phyloP scores from a whole-genome alignment of 257 asterid species.

The Thymus mandschuricus region DNA sequence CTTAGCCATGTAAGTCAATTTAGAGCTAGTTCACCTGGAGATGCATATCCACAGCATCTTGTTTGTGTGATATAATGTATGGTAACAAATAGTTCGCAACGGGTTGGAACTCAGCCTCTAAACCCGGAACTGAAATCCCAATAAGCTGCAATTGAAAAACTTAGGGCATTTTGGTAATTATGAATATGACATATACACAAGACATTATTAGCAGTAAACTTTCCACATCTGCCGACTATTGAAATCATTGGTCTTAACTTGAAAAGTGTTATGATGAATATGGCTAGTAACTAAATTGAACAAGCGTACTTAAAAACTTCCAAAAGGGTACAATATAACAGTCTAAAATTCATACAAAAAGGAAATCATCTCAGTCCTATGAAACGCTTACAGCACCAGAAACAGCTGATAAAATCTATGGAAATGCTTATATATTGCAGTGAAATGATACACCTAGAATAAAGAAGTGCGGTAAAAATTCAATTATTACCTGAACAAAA shows the following conservation, averaged over 20 bases:
- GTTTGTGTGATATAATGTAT: constrained; percentile 77
- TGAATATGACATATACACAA: constrained; percentile 19
- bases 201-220: constrained; percentile 24
- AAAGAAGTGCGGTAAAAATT: constrained; percentile 24
- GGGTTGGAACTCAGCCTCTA: constrained; percentile 94
- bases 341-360: neutral
- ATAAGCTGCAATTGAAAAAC: constrained; percentile 67
- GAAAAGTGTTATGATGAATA: constrained; percentile 22
- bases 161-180: constrained; percentile 15
- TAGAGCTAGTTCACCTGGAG: constrained; percentile 71
- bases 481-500: constrained; percentile 77
- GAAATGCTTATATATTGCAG: constrained; percentile 3
- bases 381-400: constrained; percentile 13
- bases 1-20: constrained; percentile 25
- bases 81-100: constrained; percentile 81
- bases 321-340: constrained; percentile 14
- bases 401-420: constrained; percentile 19
- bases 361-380: constrained; percentile 3
- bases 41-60: constrained; percentile 76
- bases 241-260: constrained; percentile 13
- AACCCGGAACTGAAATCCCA: constrained; percentile 82
- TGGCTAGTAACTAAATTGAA: constrained; percentile 16
- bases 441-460: constrained; percentile 26
- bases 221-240: constrained; percentile 11
- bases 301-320: constrained; percentile 15